Evolutionary conservation across 495 filamentous ascomycete species (phyloP).

Genomic region (Podospora conica): DNA sequence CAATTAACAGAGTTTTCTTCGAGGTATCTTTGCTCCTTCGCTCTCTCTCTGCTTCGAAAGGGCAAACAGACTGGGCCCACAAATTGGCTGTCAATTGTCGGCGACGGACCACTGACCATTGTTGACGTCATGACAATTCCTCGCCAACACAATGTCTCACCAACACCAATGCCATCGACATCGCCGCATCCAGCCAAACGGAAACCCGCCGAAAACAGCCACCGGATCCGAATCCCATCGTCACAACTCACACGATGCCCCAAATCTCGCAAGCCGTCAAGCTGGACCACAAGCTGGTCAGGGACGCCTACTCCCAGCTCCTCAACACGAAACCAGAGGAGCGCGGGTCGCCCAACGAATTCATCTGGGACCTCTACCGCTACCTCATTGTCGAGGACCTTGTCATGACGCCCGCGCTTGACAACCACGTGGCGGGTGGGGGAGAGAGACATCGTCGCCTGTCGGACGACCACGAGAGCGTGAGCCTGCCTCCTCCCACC

Average conservation of each 20-base stretch:
- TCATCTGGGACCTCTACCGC: conserved; percentile 24
- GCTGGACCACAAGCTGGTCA: conserved; percentile 20
- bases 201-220: background rate
- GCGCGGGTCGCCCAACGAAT: conserved; percentile 17
- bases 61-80: background rate
- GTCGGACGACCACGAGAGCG: conserved; percentile 25
- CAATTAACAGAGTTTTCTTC: background rate
- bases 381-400: conserved; percentile 29
- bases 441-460: conserved; percentile 15
- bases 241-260: conserved; percentile 16
- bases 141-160: background rate
- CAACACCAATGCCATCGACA: background rate
- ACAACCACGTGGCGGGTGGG: conserved; percentile 18
- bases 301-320: conserved; percentile 13
- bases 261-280: conserved; percentile 25
- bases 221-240: background rate
- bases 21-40: background rate
- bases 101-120: background rate
- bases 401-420: conserved; percentile 22
- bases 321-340: conserved; percentile 12
- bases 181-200: background rate
- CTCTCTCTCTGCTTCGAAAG: too few relatives aligned
- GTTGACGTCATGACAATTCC: background rate
- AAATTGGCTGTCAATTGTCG: background rate
- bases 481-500: conserved; percentile 2